A percentile compares a stretch with the other conserved stretches of the same genome.
These are phyloP conservation scores for Glycine tomentella DNA, from an alignment of 306 rosid species.

Conservation along the genomic window DNA sequence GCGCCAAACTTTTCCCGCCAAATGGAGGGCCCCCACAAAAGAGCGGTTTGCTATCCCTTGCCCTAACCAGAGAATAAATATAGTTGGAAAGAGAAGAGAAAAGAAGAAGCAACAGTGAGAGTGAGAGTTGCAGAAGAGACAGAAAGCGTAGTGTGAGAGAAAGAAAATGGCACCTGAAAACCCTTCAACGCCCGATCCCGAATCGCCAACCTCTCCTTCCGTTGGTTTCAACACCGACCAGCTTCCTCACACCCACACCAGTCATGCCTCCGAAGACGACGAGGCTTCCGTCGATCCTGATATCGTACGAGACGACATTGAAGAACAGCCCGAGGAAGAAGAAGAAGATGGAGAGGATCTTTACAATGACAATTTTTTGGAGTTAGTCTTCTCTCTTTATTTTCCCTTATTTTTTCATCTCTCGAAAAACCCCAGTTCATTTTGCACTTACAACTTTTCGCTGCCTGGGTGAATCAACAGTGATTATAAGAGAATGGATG, in stretches of 20 bases:
- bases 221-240: conserved; percentile 89
- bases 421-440: neutral
- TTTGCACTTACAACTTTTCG: neutral
- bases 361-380: conserved; percentile 81
- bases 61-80: neutral
- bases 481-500: conserved; percentile 85
- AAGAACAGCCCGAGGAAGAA: conserved; percentile 66
- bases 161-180: conserved; percentile 56
- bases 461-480: conserved; percentile 35
- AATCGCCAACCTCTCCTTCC: conserved; percentile 74
- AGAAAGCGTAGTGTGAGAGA: neutral
- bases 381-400: conserved; percentile 53
- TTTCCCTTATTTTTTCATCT: neutral
- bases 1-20: conserved; percentile 80
- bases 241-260: conserved; percentile 82
- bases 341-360: conserved; percentile 94
- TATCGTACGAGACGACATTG: conserved; percentile 71
- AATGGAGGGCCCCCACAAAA: conserved; percentile 1
- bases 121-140: neutral
- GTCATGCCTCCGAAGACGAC: conserved; percentile 75
- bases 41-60: conserved; percentile 13
- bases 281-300: conserved; percentile 91
- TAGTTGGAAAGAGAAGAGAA: neutral
- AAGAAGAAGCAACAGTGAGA: too few species aligned
- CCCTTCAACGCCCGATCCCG: conserved; percentile 46